Conservation (phyloP, 306 rosid genomes). For the Begonia peltatifolia region DNA sequence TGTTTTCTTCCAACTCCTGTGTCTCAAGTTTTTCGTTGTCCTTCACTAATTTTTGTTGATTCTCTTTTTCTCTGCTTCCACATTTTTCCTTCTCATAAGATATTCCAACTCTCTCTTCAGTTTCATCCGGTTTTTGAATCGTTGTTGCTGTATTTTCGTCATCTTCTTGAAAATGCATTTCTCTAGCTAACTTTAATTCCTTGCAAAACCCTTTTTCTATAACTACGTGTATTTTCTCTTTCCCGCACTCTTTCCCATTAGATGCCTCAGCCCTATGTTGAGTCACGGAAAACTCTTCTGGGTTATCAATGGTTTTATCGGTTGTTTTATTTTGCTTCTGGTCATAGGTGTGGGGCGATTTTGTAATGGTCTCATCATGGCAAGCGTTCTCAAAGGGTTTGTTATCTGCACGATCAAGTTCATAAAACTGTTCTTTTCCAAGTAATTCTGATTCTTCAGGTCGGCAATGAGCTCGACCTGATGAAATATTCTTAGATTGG, state of each 20-base stretch:
- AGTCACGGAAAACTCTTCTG: slow-evolving; percentile 22
- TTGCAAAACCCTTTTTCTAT: slow-evolving; percentile 11
- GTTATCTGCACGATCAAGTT: slow-evolving; percentile 17
- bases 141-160: slow-evolving; percentile 13
- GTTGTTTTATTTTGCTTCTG: slow-evolving; percentile 10
- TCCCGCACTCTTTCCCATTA: slow-evolving; percentile 13
- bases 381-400: slow-evolving; percentile 21
- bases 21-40: no score
- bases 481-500: neutral
- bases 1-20: no score
- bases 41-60: no score
- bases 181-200: slow-evolving; percentile 25
- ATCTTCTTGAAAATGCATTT: slow-evolving; percentile 18
- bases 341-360: slow-evolving; percentile 4
- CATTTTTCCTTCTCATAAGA: slow-evolving; percentile 14
- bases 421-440: slow-evolving; percentile 31
- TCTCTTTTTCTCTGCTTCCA: slow-evolving; percentile 6
- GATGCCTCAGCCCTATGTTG: slow-evolving; percentile 21
- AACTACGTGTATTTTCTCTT: slow-evolving; percentile 13
- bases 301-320: slow-evolving; percentile 17
- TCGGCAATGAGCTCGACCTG: slow-evolving; percentile 20
- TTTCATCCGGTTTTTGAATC: slow-evolving; percentile 16
- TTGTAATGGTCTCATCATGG: slow-evolving; percentile 5
- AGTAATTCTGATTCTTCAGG: slow-evolving; percentile 20
- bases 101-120: slow-evolving; percentile 18